phyloP scores from a whole-genome alignment of 331 rosid genomes.

The Telfairia occidentalis region DNA sequence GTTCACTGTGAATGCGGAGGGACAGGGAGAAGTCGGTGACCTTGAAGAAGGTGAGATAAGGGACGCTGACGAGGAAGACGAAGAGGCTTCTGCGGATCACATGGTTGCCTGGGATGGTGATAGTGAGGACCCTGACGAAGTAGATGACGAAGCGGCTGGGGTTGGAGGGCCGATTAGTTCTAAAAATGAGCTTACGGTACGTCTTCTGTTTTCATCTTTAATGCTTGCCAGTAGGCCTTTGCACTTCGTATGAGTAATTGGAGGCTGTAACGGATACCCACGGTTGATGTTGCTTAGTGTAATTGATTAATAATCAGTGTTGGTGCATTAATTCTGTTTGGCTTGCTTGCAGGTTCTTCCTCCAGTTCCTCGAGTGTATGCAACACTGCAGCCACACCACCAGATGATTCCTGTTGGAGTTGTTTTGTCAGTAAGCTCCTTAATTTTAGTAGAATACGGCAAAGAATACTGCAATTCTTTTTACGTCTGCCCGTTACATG shows the following conservation, averaged over 20 bases:
- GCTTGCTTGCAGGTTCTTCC: slow-evolving; percentile 44
- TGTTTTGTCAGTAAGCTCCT: slow-evolving; percentile 49
- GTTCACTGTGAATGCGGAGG: not conserved
- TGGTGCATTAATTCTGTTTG: not conserved
- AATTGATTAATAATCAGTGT: not conserved
- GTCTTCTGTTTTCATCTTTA: not conserved
- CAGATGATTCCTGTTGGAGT: slow-evolving; percentile 50
- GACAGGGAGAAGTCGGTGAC: slow-evolving; percentile 22
- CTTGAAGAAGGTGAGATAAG: slow-evolving; percentile 71
- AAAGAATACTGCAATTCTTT: not conserved
- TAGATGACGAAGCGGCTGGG: slow-evolving; percentile 22
- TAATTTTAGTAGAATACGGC: not conserved
- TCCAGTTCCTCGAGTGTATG: slow-evolving; percentile 48
- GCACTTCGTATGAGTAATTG: not conserved
- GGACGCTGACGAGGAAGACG: slow-evolving; percentile 22
- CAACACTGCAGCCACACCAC: slow-evolving; percentile 53
- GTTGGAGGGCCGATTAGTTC: slow-evolving; percentile 53
- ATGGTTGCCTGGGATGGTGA: slow-evolving; percentile 33
- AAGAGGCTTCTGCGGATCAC: slow-evolving; percentile 20
- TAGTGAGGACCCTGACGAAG: slow-evolving; percentile 25
- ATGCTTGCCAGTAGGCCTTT: not conserved
- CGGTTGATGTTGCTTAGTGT: not conserved
- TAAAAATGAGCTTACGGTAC: slow-evolving; percentile 57
- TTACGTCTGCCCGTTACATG: not conserved
- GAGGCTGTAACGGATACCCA: not conserved